Conservation (phyloP, 2,329 filamentous ascomycete species). For the Colletotrichum navitas region DNA sequence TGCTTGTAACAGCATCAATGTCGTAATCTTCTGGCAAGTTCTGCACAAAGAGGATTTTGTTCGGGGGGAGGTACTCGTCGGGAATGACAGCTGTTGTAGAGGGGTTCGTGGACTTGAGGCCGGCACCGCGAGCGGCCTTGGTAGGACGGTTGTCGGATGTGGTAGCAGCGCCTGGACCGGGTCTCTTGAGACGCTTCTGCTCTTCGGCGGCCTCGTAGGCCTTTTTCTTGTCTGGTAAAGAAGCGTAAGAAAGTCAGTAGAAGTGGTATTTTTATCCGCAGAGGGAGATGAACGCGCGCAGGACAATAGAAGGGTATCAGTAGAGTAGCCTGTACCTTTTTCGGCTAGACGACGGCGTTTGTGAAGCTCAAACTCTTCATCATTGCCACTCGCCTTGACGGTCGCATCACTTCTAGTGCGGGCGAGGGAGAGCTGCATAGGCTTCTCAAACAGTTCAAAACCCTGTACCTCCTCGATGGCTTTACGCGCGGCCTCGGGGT, state of each 20-base stretch:
- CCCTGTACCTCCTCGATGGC: constrained; percentile 92
- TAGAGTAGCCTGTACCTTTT: constrained; percentile 75
- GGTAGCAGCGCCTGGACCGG: constrained; percentile 55
- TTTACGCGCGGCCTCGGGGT: constrained; percentile 79
- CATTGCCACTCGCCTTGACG: constrained; percentile 77
- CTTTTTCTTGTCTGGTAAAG: constrained; percentile 75
- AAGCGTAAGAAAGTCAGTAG: constrained; percentile 5
- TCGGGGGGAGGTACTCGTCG: constrained; percentile 98
- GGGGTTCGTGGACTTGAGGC: constrained; percentile 81
- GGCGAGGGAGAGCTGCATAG: constrained; percentile 87
- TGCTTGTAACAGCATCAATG: constrained; percentile 80
- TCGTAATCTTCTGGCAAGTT: constrained; percentile 90
- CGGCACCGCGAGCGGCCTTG: constrained; percentile 78
- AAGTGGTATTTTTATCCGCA: background rate
- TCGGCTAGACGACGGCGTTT: constrained; percentile 87
- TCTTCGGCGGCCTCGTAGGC: constrained; percentile 84
- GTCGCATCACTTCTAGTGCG: constrained; percentile 89
- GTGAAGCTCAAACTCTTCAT: constrained; percentile 88
- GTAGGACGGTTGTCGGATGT: constrained; percentile 68
- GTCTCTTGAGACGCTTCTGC: constrained; percentile 80
- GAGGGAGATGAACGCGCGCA: background rate
- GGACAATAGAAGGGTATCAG: background rate
- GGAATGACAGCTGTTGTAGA: constrained; percentile 80
- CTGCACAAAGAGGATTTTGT: constrained; percentile 96
- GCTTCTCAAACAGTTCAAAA: constrained; percentile 93